Evolutionary conservation across 2,329 filamentous ascomycete species (phyloP).

Genomic region (Apiospora pterosperma): DNA sequence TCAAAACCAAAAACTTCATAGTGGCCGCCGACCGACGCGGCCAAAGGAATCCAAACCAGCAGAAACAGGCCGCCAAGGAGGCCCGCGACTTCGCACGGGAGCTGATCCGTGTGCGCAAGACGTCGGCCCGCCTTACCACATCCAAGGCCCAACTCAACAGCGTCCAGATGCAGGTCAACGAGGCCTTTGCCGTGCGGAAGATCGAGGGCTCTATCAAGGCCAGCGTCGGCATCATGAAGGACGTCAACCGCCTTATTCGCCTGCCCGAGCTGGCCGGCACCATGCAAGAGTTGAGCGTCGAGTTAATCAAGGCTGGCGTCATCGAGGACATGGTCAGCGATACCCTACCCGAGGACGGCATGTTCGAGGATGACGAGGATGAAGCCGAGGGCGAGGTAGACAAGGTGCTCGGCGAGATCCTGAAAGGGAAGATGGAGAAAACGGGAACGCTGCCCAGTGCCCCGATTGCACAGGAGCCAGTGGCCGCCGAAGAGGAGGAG

Average conservation of each 20-base stretch:
- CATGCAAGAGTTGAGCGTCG: conserved; percentile 82
- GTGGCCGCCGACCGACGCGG: conserved; percentile 77
- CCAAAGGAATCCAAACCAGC: conserved; percentile 74
- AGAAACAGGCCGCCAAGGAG: conserved; percentile 76
- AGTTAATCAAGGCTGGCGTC: conserved; percentile 91
- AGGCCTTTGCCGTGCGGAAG: conserved; percentile 92
- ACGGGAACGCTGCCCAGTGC: conserved; percentile 51
- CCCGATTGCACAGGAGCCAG: conserved; percentile 50
- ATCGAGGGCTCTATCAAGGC: conserved; percentile 89
- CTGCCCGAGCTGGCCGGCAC: conserved; percentile 84
- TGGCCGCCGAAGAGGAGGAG: conserved; percentile 68
- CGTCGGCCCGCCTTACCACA: conserved; percentile 71
- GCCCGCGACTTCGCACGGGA: conserved; percentile 86
- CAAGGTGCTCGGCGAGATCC: conserved; percentile 85
- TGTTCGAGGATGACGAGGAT: conserved; percentile 71
- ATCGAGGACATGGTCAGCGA: conserved; percentile 98
- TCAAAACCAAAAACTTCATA: conserved; percentile 82
- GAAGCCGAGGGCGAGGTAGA: conserved; percentile 81
- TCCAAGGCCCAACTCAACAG: conserved; percentile 88
- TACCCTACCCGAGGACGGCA: conserved; percentile 68
- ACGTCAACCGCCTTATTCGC: conserved; percentile 82
- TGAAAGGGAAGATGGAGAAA: conserved; percentile 77
- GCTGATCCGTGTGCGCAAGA: conserved; percentile 77
- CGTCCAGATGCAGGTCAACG: conserved; percentile 96
- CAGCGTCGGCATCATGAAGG: conserved; percentile 92